A percentile compares a stretch with the other conserved stretches of the same genome.
Evolutionary conservation across 495 filamentous ascomycete genomes (phyloP).

Genomic region (Daldinia bambusicola): DNA sequence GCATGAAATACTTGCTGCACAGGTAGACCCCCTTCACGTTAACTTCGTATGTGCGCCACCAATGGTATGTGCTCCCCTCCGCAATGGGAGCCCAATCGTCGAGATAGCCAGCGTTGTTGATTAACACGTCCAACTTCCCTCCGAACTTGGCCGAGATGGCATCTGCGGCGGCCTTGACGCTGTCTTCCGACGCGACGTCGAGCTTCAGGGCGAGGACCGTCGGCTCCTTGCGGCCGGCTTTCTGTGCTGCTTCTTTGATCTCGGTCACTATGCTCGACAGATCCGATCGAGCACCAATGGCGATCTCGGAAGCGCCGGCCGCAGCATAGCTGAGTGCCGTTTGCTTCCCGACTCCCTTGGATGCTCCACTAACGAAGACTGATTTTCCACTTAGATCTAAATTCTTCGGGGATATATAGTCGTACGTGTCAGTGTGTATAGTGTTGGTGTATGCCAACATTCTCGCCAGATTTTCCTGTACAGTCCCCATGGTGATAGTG

Average conservation of each 20-base stretch:
- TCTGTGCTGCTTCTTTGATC: slow-evolving; percentile 46
- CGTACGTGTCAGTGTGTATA: slow-evolving; percentile 53
- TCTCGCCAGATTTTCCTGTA: slow-evolving; percentile 16
- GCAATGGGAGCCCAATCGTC: slow-evolving; percentile 47
- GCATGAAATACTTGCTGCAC: slow-evolving; percentile 54
- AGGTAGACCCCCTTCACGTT: slow-evolving; percentile 59
- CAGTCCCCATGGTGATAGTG: slow-evolving; percentile 33
- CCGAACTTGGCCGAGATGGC: slow-evolving; percentile 46
- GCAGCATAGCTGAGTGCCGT: slow-evolving; percentile 60
- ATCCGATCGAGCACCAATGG: slow-evolving; percentile 55
- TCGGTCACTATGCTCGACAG: slow-evolving; percentile 50
- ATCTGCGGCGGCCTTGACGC: slow-evolving; percentile 50
- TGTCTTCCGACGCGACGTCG: slow-evolving; percentile 55
- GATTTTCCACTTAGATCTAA: slow-evolving; percentile 61
- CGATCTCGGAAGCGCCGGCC: slow-evolving; percentile 56
- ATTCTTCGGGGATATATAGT: slow-evolving; percentile 49
- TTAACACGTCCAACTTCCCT: slow-evolving; percentile 54
- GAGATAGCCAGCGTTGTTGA: slow-evolving; percentile 59
- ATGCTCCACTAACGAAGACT: slow-evolving; percentile 66
- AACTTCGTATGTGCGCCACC: slow-evolving; percentile 56
- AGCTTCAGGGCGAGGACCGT: slow-evolving; percentile 53
- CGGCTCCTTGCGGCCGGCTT: slow-evolving; percentile 51
- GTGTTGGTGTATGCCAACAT: slow-evolving; percentile 36
- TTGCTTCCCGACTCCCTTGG: slow-evolving; percentile 65
- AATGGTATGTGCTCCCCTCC: slow-evolving; percentile 49